A percentile compares a stretch with the other conserved stretches of the same genome.
Conservation (phyloP, 129 eudicot species). For the Mikania micrantha region DNA sequence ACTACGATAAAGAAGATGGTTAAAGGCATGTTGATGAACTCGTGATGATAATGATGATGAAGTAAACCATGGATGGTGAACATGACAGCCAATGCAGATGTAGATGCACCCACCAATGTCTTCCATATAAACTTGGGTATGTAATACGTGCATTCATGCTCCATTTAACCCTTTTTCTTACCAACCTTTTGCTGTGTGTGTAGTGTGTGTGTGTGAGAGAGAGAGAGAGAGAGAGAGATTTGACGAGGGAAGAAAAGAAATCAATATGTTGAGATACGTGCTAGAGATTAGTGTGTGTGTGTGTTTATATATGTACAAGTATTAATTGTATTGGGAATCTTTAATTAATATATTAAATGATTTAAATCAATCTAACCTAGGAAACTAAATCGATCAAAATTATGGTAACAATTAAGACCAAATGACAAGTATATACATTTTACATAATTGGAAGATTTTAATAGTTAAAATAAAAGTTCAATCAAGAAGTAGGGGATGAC, state of each 20-base stretch:
- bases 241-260: background rate
- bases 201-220: background rate
- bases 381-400: background rate
- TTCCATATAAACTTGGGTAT: slow-evolving; percentile 27
- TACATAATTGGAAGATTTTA: background rate
- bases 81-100: slow-evolving; percentile 16
- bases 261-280: too few relatives aligned
- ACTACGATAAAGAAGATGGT: slow-evolving; percentile 12
- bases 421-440: too few relatives aligned
- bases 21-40: slow-evolving; percentile 13
- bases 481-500: background rate
- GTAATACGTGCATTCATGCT: slow-evolving; percentile 21
- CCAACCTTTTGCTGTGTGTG: background rate
- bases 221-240: background rate
- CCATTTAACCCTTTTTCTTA: slow-evolving; percentile 4
- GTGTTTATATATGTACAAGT: background rate
- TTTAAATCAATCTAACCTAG: background rate
- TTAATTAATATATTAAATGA: too few relatives aligned
- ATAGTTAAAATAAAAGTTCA: slow-evolving; percentile 17
- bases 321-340: background rate
- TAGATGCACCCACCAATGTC: slow-evolving; percentile 13
- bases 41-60: slow-evolving; percentile 7
- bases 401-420: too few relatives aligned
- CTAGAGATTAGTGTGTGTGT: too few relatives aligned
- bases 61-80: slow-evolving; percentile 20